Evolutionary conservation across 768 basidiomycete species (phyloP).

Genomic region (Dendrothele bispora): DNA sequence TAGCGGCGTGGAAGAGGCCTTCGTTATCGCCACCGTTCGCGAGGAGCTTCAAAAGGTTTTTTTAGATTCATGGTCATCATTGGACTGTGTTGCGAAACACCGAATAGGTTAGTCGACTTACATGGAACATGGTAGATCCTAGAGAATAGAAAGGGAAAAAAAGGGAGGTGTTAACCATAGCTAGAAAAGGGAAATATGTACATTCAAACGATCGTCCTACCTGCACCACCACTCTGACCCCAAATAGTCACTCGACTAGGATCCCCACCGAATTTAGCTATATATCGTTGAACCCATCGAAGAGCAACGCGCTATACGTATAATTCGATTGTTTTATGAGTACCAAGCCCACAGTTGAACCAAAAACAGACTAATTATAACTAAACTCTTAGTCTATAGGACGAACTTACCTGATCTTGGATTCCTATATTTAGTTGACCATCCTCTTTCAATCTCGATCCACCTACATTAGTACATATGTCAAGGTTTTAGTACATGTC

Average conservation of each 20-base stretch:
- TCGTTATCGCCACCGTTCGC: constrained; percentile 37
- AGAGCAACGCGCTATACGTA: constrained; percentile 11
- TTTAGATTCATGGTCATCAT: too few relatives aligned
- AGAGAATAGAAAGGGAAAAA: too few relatives aligned
- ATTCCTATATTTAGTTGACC: constrained; percentile 39
- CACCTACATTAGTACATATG: too few relatives aligned
- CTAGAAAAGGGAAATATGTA: constrained; percentile 14
- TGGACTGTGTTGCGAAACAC: too few relatives aligned
- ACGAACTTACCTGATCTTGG: constrained; percentile 34
- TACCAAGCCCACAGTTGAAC: neutral
- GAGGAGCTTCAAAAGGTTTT: too few relatives aligned
- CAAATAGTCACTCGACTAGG: constrained; percentile 12
- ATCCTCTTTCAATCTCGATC: constrained; percentile 27
- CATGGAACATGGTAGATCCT: too few relatives aligned
- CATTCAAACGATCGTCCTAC: constrained; percentile 42
- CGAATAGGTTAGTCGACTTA: too few relatives aligned
- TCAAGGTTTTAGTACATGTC: too few relatives aligned
- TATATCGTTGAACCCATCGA: constrained; percentile 3
- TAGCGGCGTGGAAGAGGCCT: constrained; percentile 40
- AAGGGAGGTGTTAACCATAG: too few relatives aligned
- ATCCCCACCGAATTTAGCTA: constrained; percentile 1
- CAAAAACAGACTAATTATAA: neutral
- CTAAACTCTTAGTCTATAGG: too few relatives aligned
- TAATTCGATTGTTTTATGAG: too few relatives aligned
- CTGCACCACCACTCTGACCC: constrained; percentile 19